Percentiles rank a stretch among this genome's conserved stretches.
These are phyloP conservation scores for Diplodia mutila DNA, from an alignment of 2,329 filamentous ascomycete genomes.

Conservation along the genomic window DNA sequence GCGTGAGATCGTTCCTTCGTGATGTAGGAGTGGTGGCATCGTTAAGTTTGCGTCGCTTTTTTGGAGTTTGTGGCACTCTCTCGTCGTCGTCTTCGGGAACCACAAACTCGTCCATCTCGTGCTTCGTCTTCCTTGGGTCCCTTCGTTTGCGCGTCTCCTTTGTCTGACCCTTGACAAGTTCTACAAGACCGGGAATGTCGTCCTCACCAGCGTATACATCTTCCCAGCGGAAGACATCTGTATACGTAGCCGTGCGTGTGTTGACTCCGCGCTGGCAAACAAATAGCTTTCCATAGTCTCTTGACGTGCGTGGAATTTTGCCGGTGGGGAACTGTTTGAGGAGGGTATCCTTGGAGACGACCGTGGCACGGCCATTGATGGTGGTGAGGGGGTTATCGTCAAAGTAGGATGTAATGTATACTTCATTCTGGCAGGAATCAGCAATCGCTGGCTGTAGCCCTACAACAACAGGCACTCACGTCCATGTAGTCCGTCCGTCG, in stretches of 20 bases:
- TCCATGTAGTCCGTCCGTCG: constrained; percentile 79
- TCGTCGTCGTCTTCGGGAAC: constrained; percentile 44
- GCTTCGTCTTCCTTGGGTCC: constrained; percentile 36
- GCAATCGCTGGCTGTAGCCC: constrained; percentile 28
- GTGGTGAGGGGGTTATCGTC: constrained; percentile 85
- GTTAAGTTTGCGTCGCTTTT: constrained; percentile 53
- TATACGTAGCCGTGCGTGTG: constrained; percentile 85
- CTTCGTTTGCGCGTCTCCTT: constrained; percentile 67
- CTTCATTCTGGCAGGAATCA: constrained; percentile 72
- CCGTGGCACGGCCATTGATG: constrained; percentile 84
- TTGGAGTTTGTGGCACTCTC: constrained; percentile 49
- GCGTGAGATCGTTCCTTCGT: constrained; percentile 49
- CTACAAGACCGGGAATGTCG: constrained; percentile 68
- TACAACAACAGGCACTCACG: constrained; percentile 47
- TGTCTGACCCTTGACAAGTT: constrained; percentile 71
- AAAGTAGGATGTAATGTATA: constrained; percentile 86
- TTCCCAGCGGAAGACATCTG: constrained; percentile 90
- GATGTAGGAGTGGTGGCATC: constrained; percentile 51
- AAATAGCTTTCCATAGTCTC: constrained; percentile 83
- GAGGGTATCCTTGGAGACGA: constrained; percentile 76
- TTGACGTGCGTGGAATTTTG: constrained; percentile 71
- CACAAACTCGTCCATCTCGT: constrained; percentile 52
- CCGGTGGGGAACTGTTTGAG: constrained; percentile 72
- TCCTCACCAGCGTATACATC: constrained; percentile 72
- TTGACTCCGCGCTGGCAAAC: constrained; percentile 89